Evolutionary conservation across 441 rosid genomes (phyloP).

Genomic region (Bocquillonia castaneifolia): DNA sequence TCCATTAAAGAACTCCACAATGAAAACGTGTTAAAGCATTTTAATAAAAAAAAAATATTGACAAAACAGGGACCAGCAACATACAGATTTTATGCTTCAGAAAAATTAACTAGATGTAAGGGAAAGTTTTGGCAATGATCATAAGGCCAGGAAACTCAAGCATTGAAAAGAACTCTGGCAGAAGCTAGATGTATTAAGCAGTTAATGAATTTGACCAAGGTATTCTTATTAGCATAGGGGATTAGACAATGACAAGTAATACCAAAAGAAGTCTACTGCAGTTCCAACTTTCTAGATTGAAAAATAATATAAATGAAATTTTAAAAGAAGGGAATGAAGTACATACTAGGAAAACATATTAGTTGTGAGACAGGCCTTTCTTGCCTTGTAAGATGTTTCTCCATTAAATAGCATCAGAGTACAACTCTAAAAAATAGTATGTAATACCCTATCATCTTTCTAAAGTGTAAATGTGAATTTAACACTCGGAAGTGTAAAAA

Average conservation of each 20-base stretch:
- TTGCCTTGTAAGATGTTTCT: not conserved
- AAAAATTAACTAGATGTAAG: not conserved
- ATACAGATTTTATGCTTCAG: not conserved
- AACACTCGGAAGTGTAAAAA: not conserved
- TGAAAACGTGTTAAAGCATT: not conserved
- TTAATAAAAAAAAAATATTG: not conserved
- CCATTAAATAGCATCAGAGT: not conserved
- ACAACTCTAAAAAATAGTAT: not conserved
- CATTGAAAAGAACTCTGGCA: not conserved
- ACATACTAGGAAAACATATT: not conserved
- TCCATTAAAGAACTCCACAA: too few species aligned
- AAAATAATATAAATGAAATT: too few species aligned
- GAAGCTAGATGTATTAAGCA: not conserved
- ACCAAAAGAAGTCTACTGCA: not conserved
- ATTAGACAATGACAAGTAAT: not conserved
- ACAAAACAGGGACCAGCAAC: not conserved
- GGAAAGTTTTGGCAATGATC: not conserved
- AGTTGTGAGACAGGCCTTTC: not conserved
- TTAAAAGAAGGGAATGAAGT: not conserved
- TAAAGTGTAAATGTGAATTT: not conserved
- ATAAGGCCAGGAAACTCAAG: not conserved
- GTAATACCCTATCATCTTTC: not conserved
- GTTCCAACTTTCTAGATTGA: too few species aligned
- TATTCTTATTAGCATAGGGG: not conserved
- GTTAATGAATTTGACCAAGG: conserved; percentile 5